Evolutionary conservation across 352 stramenopile species (phyloP).

Genomic region (Salisapilia sapeloensis): DNA sequence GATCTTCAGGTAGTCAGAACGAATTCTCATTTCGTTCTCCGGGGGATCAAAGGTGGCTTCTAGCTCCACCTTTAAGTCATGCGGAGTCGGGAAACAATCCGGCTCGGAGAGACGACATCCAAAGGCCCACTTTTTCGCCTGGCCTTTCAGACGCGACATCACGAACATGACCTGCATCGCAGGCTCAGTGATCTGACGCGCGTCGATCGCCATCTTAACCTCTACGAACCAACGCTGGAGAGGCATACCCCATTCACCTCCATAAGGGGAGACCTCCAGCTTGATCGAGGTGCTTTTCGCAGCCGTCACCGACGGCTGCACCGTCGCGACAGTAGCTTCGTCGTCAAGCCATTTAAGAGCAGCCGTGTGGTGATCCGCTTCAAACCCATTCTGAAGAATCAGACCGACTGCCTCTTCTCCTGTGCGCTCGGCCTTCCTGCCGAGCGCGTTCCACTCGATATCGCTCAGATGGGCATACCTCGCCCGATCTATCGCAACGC

Average conservation of each 20-base stretch:
- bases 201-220: conserved; percentile 6
- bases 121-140: conserved; percentile 6
- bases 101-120: conserved; percentile 3
- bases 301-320: conserved; percentile 3
- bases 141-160: conserved; percentile 5
- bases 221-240: conserved; percentile 6
- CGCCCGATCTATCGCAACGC: too few species aligned
- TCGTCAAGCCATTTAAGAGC: too few species aligned
- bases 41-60: conserved; percentile 5
- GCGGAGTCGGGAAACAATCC: conserved; percentile 3
- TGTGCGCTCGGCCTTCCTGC: too few species aligned
- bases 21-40: conserved; percentile 7
- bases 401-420: too few species aligned
- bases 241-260: conserved; percentile 5
- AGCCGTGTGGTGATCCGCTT: too few species aligned
- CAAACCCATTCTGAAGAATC: too few species aligned
- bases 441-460: too few species aligned
- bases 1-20: conserved; percentile 6
- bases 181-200: conserved; percentile 3
- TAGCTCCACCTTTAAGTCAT: conserved; percentile 3
- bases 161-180: conserved; percentile 4
- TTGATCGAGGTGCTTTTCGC: conserved; percentile 8
- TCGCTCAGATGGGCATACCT: too few species aligned
- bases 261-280: conserved; percentile 12
- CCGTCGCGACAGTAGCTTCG: too few species aligned